Evolutionary conservation across 805 yeast genomes (phyloP).

Genomic region (Yamadazyma akitaensis): DNA sequence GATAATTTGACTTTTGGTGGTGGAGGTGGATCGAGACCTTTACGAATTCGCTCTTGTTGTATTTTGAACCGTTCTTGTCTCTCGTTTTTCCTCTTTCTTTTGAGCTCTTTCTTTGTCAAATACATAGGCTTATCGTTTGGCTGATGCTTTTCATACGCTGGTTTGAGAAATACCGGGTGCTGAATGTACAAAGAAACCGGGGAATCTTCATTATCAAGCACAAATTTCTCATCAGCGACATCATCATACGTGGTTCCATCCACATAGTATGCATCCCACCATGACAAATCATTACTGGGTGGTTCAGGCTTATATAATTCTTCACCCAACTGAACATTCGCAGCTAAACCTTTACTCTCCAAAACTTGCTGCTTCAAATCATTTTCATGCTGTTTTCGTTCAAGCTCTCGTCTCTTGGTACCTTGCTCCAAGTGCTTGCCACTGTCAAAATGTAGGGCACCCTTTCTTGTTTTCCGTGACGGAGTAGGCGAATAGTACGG

Average conservation of each 20-base stretch:
- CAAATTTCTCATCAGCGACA: slow-evolving; percentile 20
- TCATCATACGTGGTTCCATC: slow-evolving; percentile 28
- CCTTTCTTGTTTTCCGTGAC: slow-evolving; percentile 21
- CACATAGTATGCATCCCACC: slow-evolving; percentile 82
- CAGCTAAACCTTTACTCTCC: slow-evolving; percentile 40
- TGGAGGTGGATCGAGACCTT: slow-evolving; percentile 85
- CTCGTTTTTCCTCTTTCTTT: slow-evolving; percentile 66
- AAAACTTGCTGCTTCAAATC: slow-evolving; percentile 25
- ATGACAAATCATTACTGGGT: slow-evolving; percentile 65
- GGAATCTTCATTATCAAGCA: slow-evolving; percentile 35
- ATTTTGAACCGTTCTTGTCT: slow-evolving; percentile 64
- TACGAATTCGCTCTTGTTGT: slow-evolving; percentile 68
- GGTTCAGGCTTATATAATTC: slow-evolving; percentile 41
- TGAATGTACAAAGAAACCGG: slow-evolving; percentile 72
- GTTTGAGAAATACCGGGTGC: slow-evolving; percentile 69
- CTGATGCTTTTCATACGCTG: slow-evolving; percentile 54
- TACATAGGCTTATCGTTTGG: slow-evolving; percentile 46
- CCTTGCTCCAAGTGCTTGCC: slow-evolving; percentile 65
- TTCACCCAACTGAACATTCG: slow-evolving; percentile 57
- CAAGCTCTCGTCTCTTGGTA: slow-evolving; percentile 50
- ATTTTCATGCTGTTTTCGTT: slow-evolving; percentile 30
- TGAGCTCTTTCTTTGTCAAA: slow-evolving; percentile 74
- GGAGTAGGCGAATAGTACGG: slow-evolving; percentile 27
- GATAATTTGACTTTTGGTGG: slow-evolving; percentile 82
- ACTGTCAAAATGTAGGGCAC: slow-evolving; percentile 49